Percentiles rank a stretch among this genome's conserved stretches.
Evolutionary conservation across 176 grass and related monocot genomes (phyloP).

Genomic region (Ampelocalamus luodianensis): DNA sequence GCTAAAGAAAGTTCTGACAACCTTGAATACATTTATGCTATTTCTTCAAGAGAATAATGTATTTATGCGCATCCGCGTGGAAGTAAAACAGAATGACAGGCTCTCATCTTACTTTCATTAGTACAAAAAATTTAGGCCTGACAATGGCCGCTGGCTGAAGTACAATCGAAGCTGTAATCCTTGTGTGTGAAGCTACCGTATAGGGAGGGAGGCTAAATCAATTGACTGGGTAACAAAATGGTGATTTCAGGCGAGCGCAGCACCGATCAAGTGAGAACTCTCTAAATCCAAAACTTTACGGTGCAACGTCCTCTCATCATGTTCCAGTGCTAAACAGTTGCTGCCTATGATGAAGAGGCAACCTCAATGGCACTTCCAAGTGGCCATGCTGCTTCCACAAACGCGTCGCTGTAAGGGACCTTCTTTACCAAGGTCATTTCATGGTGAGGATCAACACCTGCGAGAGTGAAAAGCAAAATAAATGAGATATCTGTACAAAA

Average conservation of each 20-base stretch:
- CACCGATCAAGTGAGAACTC: not conserved
- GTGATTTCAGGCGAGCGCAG: constrained; percentile 1
- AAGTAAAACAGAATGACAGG: constrained; percentile 19
- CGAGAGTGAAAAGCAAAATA: not conserved
- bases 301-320: not conserved
- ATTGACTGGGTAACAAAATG: constrained; percentile 40
- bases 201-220: constrained; percentile 8
- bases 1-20: too few relatives aligned
- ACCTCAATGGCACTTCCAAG: constrained; percentile 96
- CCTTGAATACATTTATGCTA: not conserved
- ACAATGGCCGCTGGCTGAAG: constrained; percentile 34
- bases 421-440: constrained; percentile 97
- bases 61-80: constrained; percentile 19
- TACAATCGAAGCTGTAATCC: constrained; percentile 33
- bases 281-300: constrained; percentile 41
- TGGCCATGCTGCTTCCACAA: constrained; percentile 92
- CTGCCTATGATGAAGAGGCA: constrained; percentile 75
- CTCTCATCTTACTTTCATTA: constrained; percentile 36
- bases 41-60: not conserved
- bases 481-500: not conserved
- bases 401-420: constrained; percentile 73
- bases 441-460: constrained; percentile 75
- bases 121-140: constrained; percentile 43
- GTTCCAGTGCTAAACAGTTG: constrained; percentile 25
- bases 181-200: constrained; percentile 45